phyloP scores from a whole-genome alignment of 2,329 filamentous ascomycete genomes.

The Mycosphaerella sp. region DNA sequence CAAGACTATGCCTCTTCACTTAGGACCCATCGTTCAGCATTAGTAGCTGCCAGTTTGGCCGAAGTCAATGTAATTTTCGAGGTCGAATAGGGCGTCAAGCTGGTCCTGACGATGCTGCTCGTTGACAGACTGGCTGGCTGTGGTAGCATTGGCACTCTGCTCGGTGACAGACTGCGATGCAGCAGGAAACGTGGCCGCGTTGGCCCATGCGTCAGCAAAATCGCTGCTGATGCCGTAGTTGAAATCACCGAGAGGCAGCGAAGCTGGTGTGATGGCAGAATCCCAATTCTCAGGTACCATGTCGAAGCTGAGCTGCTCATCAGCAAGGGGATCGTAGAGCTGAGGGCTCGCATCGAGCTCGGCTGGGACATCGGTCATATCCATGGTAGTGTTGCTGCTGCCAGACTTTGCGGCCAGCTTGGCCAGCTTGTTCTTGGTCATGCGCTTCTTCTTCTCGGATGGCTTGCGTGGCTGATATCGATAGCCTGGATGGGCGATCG shows the following conservation, averaged over 20 bases:
- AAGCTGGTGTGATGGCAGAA: background rate
- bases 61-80: too few species aligned
- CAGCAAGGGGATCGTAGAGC: background rate
- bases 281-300: background rate
- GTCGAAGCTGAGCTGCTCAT: background rate
- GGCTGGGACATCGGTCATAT: slow-evolving; percentile 1
- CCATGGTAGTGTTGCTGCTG: slow-evolving; percentile 12
- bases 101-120: slow-evolving; percentile 1
- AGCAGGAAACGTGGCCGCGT: background rate
- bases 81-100: background rate
- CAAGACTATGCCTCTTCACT: background rate
- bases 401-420: slow-evolving; percentile 18
- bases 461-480: slow-evolving; percentile 32
- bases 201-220: background rate
- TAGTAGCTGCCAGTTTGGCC: background rate
- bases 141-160: background rate
- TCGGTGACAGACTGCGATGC: background rate
- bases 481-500: slow-evolving; percentile 16
- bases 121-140: background rate
- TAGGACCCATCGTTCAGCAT: background rate
- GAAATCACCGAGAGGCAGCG: background rate
- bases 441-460: slow-evolving; percentile 18
- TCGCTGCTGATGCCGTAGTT: background rate
- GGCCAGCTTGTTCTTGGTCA: slow-evolving; percentile 34
- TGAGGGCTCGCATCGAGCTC: background rate